Evolutionary conservation across 176 grass and related monocot species (phyloP).

Genomic region (Phoenix roebelenii): DNA sequence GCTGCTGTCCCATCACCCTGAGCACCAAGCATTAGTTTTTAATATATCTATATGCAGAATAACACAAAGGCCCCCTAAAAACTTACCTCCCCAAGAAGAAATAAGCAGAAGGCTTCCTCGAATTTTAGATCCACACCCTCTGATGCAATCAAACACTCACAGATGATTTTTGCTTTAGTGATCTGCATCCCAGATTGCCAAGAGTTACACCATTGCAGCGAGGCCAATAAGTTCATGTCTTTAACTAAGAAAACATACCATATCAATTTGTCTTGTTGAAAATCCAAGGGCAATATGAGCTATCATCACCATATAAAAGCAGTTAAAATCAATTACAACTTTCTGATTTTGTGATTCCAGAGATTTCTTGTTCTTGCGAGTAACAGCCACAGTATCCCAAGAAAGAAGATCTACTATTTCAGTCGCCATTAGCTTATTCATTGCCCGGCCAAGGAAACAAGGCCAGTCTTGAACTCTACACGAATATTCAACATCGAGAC

Average conservation of each 20-base stretch:
- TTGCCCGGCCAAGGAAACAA: constrained; percentile 67
- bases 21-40: constrained; percentile 25
- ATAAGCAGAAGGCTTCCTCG: constrained; percentile 78
- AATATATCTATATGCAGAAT: constrained; percentile 20
- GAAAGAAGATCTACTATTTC: constrained; percentile 87
- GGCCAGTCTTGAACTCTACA: constrained; percentile 91
- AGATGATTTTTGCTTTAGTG: constrained; percentile 79
- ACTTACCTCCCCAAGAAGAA: constrained; percentile 91
- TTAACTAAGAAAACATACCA: constrained; percentile 44
- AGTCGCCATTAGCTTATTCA: constrained; percentile 60
- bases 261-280: constrained; percentile 67
- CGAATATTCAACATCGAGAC: constrained; percentile 73
- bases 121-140: constrained; percentile 77
- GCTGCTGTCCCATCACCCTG: constrained; percentile 53
- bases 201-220: constrained; percentile 8
- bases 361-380: constrained; percentile 84
- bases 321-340: constrained; percentile 72
- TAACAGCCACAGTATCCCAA: constrained; percentile 73
- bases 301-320: constrained; percentile 66
- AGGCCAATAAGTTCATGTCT: background rate
- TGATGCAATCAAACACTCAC: constrained; percentile 73
- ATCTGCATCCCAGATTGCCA: constrained; percentile 40
- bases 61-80: constrained; percentile 12
- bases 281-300: constrained; percentile 85
- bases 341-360: constrained; percentile 82